A percentile compares a stretch with the other conserved stretches of the same genome.
Evolutionary conservation across 768 basidiomycete species (phyloP).

Genomic region (Boletus barrowsii): DNA sequence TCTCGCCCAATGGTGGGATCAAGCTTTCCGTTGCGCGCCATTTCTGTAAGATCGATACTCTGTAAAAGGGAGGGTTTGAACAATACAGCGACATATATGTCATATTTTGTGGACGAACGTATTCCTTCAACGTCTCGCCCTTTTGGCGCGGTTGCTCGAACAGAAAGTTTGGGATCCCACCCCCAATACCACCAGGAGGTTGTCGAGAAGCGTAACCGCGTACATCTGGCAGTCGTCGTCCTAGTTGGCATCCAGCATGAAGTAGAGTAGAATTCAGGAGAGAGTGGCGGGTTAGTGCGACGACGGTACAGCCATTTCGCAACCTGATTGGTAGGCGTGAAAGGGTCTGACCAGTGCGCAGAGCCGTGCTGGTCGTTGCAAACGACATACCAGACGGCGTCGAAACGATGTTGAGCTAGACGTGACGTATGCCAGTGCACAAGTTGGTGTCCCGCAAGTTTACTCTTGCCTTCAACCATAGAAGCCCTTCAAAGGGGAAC

Average conservation of each 20-base stretch:
- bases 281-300: neutral
- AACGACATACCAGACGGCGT: neutral
- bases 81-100: neutral
- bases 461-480: too few species aligned
- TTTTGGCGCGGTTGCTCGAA: conserved; percentile 62
- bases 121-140: conserved; percentile 86
- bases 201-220: conserved; percentile 51
- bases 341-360: conserved; percentile 6
- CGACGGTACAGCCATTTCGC: conserved; percentile 17
- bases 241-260: neutral
- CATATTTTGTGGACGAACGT: conserved; percentile 39
- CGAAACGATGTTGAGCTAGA: neutral
- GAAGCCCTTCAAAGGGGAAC: too few species aligned
- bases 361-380: neutral
- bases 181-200: conserved; percentile 33
- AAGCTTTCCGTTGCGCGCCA: conserved; percentile 80
- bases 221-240: neutral
- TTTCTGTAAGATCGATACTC: conserved; percentile 82
- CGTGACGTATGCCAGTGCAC: too few species aligned
- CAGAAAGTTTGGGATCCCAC: conserved; percentile 56
- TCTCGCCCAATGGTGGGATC: conserved; percentile 91
- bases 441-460: too few species aligned
- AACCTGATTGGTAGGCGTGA: conserved; percentile 18
- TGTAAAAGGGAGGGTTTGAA: conserved; percentile 26
- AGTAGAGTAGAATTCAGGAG: neutral